Conservation (phyloP, 805 yeast genomes). For the Candida sakaeoensis region DNA sequence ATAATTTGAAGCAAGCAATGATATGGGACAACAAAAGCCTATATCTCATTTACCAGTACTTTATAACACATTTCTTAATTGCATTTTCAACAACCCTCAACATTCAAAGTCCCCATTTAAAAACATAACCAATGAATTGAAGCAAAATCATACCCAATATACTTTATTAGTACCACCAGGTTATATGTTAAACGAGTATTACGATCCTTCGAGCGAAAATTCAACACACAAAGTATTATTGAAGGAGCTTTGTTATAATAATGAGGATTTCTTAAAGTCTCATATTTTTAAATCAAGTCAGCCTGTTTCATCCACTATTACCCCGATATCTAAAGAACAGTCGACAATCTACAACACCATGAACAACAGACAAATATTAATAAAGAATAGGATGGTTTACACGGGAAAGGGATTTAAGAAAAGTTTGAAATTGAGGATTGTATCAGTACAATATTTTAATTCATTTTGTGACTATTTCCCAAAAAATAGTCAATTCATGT, state of each 20-base stretch:
- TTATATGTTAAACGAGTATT: conserved; percentile 32
- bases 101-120: conserved; percentile 40
- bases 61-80: conserved; percentile 60
- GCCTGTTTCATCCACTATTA: conserved; percentile 20
- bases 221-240: conserved; percentile 29
- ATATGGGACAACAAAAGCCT: conserved; percentile 9
- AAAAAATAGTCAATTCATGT: conserved; percentile 50
- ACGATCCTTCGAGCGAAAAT: conserved; percentile 24
- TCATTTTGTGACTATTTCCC: conserved; percentile 61
- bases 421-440: conserved; percentile 42
- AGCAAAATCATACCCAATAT: conserved; percentile 46
- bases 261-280: conserved; percentile 57
- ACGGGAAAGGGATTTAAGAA: conserved; percentile 58
- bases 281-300: conserved; percentile 48
- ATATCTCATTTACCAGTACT: conserved; percentile 47
- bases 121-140: conserved; percentile 42
- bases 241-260: conserved; percentile 49
- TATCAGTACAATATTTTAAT: conserved; percentile 44
- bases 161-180: conserved; percentile 65
- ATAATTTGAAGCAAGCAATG: neutral
- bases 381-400: conserved; percentile 52
- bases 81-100: conserved; percentile 61
- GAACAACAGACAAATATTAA: conserved; percentile 51
- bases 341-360: conserved; percentile 50
- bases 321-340: conserved; percentile 27